These are phyloP conservation scores for Blastocystis hominis DNA, from an alignment of 352 stramenopile genomes.

Conservation along the genomic window DNA sequence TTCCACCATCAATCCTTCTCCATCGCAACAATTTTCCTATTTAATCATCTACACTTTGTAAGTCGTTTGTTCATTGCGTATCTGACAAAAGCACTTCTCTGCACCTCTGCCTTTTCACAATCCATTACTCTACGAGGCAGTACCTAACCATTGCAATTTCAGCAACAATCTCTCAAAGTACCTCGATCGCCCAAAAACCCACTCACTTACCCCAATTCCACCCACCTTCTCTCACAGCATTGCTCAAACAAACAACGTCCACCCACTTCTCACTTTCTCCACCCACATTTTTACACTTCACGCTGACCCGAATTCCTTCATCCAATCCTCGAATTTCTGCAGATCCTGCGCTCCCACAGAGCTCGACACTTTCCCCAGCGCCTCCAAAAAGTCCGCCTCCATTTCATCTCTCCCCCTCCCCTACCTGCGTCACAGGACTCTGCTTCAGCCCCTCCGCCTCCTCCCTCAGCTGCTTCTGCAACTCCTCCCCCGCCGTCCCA, in stretches of 20 bases:
- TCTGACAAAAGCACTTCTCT: background rate
- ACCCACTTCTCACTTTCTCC: background rate
- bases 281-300: background rate
- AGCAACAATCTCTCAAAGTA: background rate
- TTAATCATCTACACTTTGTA: background rate
- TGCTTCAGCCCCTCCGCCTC: background rate
- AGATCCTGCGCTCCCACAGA: conserved; percentile 23
- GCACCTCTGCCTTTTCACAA: background rate
- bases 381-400: background rate
- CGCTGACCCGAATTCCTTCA: conserved; percentile 34
- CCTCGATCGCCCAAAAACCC: background rate
- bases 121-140: background rate
- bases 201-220: background rate
- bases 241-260: background rate
- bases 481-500: conserved; percentile 11
- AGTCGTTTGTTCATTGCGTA: background rate
- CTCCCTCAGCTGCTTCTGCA: conserved; percentile 45
- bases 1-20: too few species aligned
- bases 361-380: conserved; percentile 18
- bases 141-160: background rate
- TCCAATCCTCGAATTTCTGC: background rate
- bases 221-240: background rate
- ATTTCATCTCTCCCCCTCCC: background rate
- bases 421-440: conserved; percentile 53
- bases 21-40: too few species aligned